Percentiles rank a stretch among this genome's conserved stretches.
Evolutionary conservation across 495 filamentous ascomycete species (phyloP).

Genomic region (Cairneyella variabilis): DNA sequence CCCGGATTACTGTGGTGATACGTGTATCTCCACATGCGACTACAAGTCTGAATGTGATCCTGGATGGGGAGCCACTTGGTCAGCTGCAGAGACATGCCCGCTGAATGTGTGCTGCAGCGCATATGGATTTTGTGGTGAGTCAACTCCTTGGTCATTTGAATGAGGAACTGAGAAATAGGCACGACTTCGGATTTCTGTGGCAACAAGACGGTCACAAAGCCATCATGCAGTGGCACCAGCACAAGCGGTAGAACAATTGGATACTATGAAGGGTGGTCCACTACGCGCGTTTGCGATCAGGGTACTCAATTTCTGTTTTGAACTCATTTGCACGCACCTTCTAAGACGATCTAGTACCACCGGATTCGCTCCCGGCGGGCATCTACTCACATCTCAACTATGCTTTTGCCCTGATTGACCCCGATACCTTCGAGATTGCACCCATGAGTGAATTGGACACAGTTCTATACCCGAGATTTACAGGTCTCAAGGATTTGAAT

Average conservation of each 20-base stretch:
- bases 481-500: constrained; percentile 1
- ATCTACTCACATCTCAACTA: neutral
- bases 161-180: constrained; percentile 2
- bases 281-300: neutral
- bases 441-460: neutral
- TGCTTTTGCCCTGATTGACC: constrained; percentile 17
- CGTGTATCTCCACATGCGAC: constrained; percentile 2
- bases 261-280: constrained; percentile 11
- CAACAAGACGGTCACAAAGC: neutral
- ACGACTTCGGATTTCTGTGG: constrained; percentile 13
- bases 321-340: too few relatives aligned
- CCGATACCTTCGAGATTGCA: constrained; percentile 6
- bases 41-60: constrained; percentile 10
- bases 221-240: constrained; percentile 5
- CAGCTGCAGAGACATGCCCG: neutral
- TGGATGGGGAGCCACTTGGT: neutral
- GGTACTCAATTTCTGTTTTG: neutral
- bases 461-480: neutral
- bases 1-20: neutral
- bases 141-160: too few relatives aligned
- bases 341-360: too few relatives aligned
- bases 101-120: constrained; percentile 16
- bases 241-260: constrained; percentile 1
- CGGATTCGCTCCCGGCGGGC: neutral
- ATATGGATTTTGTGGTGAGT: too few relatives aligned